Percentiles rank a stretch among this genome's conserved stretches.
phyloP scores from a whole-genome alignment of 1,139 yeast genomes.

The Debaryomycetaceae sp. region DNA sequence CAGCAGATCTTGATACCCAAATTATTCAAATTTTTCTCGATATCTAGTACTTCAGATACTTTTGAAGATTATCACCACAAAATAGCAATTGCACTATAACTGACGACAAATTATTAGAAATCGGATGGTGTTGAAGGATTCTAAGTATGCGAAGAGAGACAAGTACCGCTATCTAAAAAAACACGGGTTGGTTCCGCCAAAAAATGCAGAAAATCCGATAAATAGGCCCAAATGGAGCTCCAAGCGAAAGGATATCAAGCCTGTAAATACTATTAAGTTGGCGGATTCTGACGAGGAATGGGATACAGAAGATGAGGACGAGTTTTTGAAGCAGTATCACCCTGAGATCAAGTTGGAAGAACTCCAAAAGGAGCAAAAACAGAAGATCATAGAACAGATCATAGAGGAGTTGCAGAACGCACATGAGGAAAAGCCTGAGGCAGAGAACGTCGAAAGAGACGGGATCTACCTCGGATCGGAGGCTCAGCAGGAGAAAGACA shows the following conservation, averaged over 20 bases:
- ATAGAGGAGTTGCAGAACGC: slow-evolving; percentile 25
- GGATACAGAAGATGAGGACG: slow-evolving; percentile 46
- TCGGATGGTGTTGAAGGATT: slow-evolving; percentile 42
- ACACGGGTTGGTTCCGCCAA: slow-evolving; percentile 31
- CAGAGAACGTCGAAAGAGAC: slow-evolving; percentile 15
- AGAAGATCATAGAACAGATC: slow-evolving; percentile 37
- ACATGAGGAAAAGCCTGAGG: slow-evolving; percentile 11
- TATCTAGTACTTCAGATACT: too few relatives aligned
- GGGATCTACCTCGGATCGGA: slow-evolving; percentile 37
- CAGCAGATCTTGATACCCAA: too few relatives aligned
- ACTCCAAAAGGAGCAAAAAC: slow-evolving; percentile 33
- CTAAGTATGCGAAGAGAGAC: slow-evolving; percentile 47
- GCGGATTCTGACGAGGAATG: slow-evolving; percentile 28
- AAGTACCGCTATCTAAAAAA: slow-evolving; percentile 37
- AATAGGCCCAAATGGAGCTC: slow-evolving; percentile 36
- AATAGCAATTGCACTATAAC: too few relatives aligned
- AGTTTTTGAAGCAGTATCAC: slow-evolving; percentile 38
- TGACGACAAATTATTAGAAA: too few relatives aligned
- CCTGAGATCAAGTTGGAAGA: slow-evolving; percentile 37
- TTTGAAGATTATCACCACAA: too few relatives aligned
- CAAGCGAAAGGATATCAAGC: slow-evolving; percentile 18
- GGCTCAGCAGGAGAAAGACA: background rate
- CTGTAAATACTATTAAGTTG: slow-evolving; percentile 15
- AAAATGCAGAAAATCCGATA: slow-evolving; percentile 8
- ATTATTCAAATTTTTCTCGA: too few relatives aligned